A percentile compares a stretch with the other conserved stretches of the same genome.
These are phyloP conservation scores for Populus ilicifolia DNA, from an alignment of 345 rosid genomes.

Conservation along the genomic window DNA sequence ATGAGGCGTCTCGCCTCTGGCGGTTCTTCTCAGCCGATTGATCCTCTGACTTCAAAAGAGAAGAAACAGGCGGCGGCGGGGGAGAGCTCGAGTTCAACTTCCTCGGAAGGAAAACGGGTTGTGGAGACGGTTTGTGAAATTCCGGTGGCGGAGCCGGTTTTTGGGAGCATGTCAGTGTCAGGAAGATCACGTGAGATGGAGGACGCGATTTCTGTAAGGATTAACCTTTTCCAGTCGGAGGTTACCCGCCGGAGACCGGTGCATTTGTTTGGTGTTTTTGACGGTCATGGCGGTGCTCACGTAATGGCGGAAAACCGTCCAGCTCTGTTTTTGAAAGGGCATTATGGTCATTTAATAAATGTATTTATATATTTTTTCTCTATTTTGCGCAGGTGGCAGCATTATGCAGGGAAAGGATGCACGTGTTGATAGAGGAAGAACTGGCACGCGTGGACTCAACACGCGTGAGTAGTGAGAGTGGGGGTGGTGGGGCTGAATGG, in stretches of 20 bases:
- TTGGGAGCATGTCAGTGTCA: constrained; percentile 50
- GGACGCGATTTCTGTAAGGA: constrained; percentile 40
- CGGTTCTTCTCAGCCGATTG: background rate
- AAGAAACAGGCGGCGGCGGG: background rate
- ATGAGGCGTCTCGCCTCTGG: constrained; percentile 50
- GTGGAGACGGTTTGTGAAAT: constrained; percentile 8
- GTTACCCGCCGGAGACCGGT: constrained; percentile 41
- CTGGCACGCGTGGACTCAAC: constrained; percentile 30
- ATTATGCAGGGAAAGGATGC: constrained; percentile 46
- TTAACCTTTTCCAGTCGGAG: constrained; percentile 46
- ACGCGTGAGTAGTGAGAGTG: background rate
- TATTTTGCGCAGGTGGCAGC: constrained; percentile 42
- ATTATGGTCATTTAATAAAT: constrained; percentile 10
- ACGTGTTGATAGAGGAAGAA: constrained; percentile 43
- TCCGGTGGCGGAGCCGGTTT: constrained; percentile 29
- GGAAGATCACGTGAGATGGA: constrained; percentile 70
- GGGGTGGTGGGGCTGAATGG: constrained; percentile 3
- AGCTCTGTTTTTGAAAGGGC: constrained; percentile 1
- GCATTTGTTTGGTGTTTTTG: constrained; percentile 79
- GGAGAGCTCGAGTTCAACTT: constrained; percentile 13
- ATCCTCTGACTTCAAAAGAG: background rate
- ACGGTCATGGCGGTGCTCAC: constrained; percentile 81
- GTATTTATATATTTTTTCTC: background rate
- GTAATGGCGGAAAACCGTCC: constrained; percentile 7
- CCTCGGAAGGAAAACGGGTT: constrained; percentile 24